Evolutionary conservation across 768 basidiomycete species (phyloP).

Genomic region (Tricholoma furcatifolium): DNA sequence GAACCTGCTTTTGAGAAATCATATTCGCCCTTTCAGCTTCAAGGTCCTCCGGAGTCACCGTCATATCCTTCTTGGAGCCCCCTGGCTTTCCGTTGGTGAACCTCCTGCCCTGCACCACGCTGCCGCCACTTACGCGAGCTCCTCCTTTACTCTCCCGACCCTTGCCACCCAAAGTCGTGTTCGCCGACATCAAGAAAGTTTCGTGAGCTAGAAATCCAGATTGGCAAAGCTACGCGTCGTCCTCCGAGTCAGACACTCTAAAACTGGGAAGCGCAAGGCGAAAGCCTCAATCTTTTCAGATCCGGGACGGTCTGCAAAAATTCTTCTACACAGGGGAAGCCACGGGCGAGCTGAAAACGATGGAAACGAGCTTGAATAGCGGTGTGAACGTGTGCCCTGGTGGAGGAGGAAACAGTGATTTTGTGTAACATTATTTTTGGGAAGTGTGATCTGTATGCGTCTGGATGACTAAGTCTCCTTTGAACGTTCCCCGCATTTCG

Average conservation of each 20-base stretch:
- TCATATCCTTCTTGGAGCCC: conserved; percentile 4
- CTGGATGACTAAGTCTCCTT: conserved; percentile 27
- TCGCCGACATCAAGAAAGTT: conserved; percentile 9
- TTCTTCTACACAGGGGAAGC: conserved; percentile 50
- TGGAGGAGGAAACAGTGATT: conserved; percentile 33
- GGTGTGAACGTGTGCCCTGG: conserved; percentile 22
- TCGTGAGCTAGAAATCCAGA: conserved; percentile 6
- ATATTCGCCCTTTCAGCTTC: conserved; percentile 41
- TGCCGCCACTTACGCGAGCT: conserved; percentile 10
- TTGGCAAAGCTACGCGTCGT: conserved; percentile 8
- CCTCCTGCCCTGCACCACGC: conserved; percentile 20
- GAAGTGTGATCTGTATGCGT: conserved; percentile 39
- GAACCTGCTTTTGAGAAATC: conserved; percentile 56
- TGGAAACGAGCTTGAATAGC: conserved; percentile 11
- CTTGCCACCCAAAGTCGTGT: conserved; percentile 12
- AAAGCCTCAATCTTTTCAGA: conserved; percentile 56
- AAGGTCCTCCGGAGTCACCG: conserved; percentile 24
- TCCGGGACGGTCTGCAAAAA: conserved; percentile 60
- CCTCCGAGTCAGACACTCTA: conserved; percentile 9
- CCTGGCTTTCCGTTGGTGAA: conserved; percentile 15
- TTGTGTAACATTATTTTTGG: conserved; percentile 43
- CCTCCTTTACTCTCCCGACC: conserved; percentile 4
- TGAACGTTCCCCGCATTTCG: no score
- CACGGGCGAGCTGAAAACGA: conserved; percentile 14
- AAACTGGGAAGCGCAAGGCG: conserved; percentile 10